Evolutionary conservation across 768 basidiomycete genomes (phyloP).

Genomic region (Boletus rubropictus): DNA sequence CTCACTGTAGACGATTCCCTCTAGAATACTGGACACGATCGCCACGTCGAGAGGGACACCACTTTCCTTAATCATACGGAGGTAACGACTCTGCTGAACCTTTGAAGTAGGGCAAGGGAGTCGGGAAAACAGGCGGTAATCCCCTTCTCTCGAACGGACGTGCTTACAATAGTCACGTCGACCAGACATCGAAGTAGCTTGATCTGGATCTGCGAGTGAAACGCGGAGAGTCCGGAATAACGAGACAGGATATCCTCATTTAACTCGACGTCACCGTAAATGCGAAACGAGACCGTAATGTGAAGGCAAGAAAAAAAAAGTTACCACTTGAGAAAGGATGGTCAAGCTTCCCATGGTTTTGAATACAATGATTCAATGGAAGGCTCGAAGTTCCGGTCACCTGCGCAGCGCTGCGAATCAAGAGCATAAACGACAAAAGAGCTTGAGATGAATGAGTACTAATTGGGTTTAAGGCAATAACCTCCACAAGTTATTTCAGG

Average conservation of each 20-base stretch:
- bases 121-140: neutral
- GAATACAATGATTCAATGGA: neutral
- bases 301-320: neutral
- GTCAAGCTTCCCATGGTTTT: neutral
- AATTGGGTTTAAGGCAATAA: neutral
- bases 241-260: no score
- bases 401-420: neutral
- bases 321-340: neutral
- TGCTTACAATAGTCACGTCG: neutral
- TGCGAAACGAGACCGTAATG: neutral
- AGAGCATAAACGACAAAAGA: neutral
- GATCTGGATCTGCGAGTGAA: no score
- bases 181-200: neutral
- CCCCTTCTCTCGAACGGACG: neutral
- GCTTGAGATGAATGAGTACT: neutral
- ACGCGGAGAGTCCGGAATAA: no score
- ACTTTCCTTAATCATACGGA: neutral
- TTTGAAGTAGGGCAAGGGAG: neutral
- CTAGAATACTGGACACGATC: slow-evolving; percentile 14
- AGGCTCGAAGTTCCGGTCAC: no score
- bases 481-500: neutral
- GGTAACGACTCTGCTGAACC: neutral
- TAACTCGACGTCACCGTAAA: neutral
- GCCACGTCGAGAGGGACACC: slow-evolving; percentile 18
- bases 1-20: neutral